phyloP scores from a whole-genome alignment of 345 rosid species.

The Excoecaria agallocha region DNA sequence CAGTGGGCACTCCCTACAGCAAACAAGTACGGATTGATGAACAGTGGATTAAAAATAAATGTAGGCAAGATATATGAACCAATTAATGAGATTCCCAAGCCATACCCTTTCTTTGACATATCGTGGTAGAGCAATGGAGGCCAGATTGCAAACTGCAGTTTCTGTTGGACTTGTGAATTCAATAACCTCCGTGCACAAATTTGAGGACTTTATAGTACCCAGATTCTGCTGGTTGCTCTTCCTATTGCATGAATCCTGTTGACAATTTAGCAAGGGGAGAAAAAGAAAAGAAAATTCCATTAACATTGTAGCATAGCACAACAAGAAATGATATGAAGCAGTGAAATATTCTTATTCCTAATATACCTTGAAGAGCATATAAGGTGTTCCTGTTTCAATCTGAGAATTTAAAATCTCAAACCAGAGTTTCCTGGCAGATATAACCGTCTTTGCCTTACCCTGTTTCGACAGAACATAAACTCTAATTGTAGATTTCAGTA shows the following conservation, averaged over 20 bases:
- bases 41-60: neutral
- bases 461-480: slow-evolving; percentile 1
- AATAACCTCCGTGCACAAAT: slow-evolving; percentile 41
- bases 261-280: neutral
- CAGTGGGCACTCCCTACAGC: slow-evolving; percentile 55
- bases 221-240: slow-evolving; percentile 53
- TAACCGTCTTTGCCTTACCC: slow-evolving; percentile 38
- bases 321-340: neutral
- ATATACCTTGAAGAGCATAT: slow-evolving; percentile 41
- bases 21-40: neutral
- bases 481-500: neutral
- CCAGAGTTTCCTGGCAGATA: slow-evolving; percentile 45
- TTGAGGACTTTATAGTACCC: slow-evolving; percentile 49
- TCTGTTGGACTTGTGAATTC: slow-evolving; percentile 47
- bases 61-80: neutral
- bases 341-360: neutral
- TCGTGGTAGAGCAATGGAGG: slow-evolving; percentile 47
- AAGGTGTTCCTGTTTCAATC: slow-evolving; percentile 49
- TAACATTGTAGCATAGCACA: neutral
- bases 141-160: slow-evolving; percentile 53
- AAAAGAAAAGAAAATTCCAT: neutral
- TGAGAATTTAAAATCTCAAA: slow-evolving; percentile 49
- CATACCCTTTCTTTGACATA: slow-evolving; percentile 39
- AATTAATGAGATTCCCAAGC: neutral
- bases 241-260: slow-evolving; percentile 57